phyloP scores from a whole-genome alignment of 805 yeast genomes.

The Metschnikowia henanensis region DNA sequence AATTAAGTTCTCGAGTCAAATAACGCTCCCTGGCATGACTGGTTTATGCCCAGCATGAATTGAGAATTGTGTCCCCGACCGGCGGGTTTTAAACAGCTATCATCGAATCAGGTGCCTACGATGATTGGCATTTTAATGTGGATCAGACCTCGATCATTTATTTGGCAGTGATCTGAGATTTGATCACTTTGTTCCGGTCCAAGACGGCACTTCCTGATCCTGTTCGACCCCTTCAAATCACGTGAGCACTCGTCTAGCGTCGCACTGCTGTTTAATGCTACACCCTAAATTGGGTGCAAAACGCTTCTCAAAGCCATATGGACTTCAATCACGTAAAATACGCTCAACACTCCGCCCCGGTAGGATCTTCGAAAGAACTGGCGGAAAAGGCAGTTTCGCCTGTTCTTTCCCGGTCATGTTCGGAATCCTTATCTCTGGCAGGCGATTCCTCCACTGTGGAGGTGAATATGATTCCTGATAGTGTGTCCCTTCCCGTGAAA shows the following conservation, averaged over 20 bases:
- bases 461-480: background rate
- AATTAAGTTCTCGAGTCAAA: too few species aligned
- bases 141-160: too few species aligned
- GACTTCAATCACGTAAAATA: constrained; percentile 3
- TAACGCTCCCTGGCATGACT: too few species aligned
- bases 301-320: constrained; percentile 3
- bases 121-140: too few species aligned
- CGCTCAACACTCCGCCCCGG: background rate
- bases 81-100: too few species aligned
- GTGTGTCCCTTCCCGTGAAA: background rate
- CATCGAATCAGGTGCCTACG: too few species aligned
- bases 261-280: background rate
- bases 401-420: background rate
- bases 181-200: too few species aligned
- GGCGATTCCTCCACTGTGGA: background rate
- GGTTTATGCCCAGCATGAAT: too few species aligned
- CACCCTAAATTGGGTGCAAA: constrained; percentile 10
- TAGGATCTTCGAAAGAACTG: background rate
- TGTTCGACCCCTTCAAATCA: too few species aligned
- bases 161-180: too few species aligned
- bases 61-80: too few species aligned
- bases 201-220: too few species aligned
- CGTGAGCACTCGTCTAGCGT: background rate
- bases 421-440: background rate
- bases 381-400: background rate